A percentile compares a stretch with the other conserved stretches of the same genome.
Evolutionary conservation across 75 land plant genomes (phyloP).

Genomic region (Pseudotsuga menziesii): DNA sequence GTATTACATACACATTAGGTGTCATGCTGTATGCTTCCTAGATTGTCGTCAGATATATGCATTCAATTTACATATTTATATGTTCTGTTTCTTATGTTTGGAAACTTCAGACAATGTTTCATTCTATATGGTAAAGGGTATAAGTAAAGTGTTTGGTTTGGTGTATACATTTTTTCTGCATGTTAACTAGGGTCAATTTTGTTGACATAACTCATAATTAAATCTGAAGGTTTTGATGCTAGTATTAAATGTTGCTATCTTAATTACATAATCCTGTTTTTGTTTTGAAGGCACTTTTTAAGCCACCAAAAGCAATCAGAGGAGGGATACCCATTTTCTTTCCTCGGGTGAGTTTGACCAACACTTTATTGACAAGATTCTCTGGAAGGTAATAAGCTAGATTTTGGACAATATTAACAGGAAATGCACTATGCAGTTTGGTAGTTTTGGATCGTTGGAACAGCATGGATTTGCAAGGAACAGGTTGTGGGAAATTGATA

Average conservation of each 20-base stretch:
- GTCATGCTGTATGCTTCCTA: no score
- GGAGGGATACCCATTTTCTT: slow-evolving; percentile 76
- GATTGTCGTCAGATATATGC: no score
- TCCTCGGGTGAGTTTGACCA: slow-evolving; percentile 45
- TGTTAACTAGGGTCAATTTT: not conserved
- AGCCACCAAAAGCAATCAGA: slow-evolving; percentile 63
- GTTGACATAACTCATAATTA: not conserved
- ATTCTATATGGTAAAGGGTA: no score
- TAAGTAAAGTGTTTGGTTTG: no score
- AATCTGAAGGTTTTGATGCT: not conserved
- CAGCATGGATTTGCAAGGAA: slow-evolving; percentile 72
- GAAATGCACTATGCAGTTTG: slow-evolving; percentile 28
- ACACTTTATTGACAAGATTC: not conserved
- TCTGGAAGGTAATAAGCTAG: slow-evolving; percentile 5
- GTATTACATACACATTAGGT: no score
- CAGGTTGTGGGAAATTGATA: slow-evolving; percentile 55
- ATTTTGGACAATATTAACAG: not conserved
- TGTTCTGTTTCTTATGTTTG: no score
- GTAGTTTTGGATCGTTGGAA: slow-evolving; percentile 55
- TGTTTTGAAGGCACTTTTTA: slow-evolving; percentile 37
- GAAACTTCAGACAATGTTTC: no score
- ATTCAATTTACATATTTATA: no score
- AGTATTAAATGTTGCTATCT: not conserved
- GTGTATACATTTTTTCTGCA: no score
- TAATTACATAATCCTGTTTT: not conserved